Base-by-base conservation (phyloP, 495 filamentous ascomycete species). In the Podospora pseudoanserina region DNA sequence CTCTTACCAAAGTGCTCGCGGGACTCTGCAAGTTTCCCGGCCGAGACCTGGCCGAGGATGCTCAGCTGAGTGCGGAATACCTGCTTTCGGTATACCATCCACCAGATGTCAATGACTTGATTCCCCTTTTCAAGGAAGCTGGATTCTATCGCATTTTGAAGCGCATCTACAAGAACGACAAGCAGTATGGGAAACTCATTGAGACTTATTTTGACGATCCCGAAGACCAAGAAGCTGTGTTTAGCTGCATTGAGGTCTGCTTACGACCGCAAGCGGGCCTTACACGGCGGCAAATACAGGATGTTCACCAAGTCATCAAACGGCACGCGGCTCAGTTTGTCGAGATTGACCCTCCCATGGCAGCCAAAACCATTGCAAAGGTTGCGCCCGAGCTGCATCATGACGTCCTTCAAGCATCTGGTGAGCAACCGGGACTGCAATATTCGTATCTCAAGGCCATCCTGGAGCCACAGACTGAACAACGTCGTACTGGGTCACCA, bases 11-110 rank as follows among this genome's bases (percentile, higher is more conserved):
- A 58, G 89, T 97, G 53, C 82, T 99, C 56, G 81, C 87, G 9
- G 91, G 92, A 6, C 82, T 99, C 49, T 99, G 95, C 80, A 85
- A 89, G 68, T 96, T 91, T 71, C 92, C 95, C 2, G 87, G 86
- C 6, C 81, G 83, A 49, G 93, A 95, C 67, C 84, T 97, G 73
- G 90, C 90, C 20, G 94, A 97, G 59, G 95, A 98, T 77, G 96
- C 94, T 67, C 93, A 99, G 80, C 84, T 99, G 53, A 97, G 94
- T 74, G 90, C 92, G 2, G 95, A 99, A 77, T 98, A 98, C 78
- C 82, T 99, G 16, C 84, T 99, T 2, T 97, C 96, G 1, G 85
- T 94, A 15, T 98, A 98, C 73, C 92, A 93, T 62, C 95, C 96
- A 4, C 88, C 94, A 15, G 91, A 98, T 71, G 75, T 94, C 20